phyloP scores from a whole-genome alignment of 2,329 filamentous ascomycete genomes.

The Periglandula ipomoeae region DNA sequence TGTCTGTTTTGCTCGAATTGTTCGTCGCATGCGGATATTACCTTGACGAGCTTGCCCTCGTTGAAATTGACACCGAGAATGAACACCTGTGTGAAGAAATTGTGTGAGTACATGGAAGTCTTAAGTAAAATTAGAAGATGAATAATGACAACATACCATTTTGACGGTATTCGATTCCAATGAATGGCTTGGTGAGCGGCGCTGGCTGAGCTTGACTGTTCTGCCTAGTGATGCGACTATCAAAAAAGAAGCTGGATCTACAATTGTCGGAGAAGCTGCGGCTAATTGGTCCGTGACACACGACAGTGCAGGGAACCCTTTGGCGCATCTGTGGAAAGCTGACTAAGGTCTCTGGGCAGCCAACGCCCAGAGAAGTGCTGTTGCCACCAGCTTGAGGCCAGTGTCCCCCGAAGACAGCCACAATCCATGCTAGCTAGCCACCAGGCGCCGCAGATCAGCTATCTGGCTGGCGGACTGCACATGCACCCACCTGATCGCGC shows the following conservation, averaged over 20 bases:
- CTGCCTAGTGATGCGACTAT: not conserved
- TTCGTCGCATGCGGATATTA: constrained; percentile 27
- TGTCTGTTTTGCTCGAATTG: not conserved
- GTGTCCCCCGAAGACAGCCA: not conserved
- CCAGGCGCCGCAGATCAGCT: not conserved
- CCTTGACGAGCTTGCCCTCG: constrained; percentile 75
- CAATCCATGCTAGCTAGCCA: not conserved
- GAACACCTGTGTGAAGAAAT: constrained; percentile 51
- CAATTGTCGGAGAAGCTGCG: constrained; percentile 18
- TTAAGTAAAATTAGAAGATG: not conserved
- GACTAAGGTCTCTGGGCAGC: not conserved
- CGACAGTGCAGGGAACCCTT: too few relatives aligned
- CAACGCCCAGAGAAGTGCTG: too few relatives aligned
- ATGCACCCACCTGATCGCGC: too few relatives aligned
- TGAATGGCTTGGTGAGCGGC: not conserved
- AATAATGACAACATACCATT: constrained; percentile 1
- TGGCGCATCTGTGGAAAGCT: too few relatives aligned
- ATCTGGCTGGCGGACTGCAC: too few relatives aligned
- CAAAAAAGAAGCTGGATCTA: not conserved
- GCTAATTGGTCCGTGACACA: constrained; percentile 12
- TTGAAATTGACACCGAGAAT: constrained; percentile 80
- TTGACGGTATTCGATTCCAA: not conserved
- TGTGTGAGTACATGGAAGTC: not conserved
- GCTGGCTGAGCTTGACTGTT: not conserved
- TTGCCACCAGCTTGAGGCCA: too few relatives aligned